Evolutionary conservation across 176 grass and related monocot genomes (phyloP), one percentile per base, ranked within the genome.

Genomic region (Otatea glauca): DNA sequence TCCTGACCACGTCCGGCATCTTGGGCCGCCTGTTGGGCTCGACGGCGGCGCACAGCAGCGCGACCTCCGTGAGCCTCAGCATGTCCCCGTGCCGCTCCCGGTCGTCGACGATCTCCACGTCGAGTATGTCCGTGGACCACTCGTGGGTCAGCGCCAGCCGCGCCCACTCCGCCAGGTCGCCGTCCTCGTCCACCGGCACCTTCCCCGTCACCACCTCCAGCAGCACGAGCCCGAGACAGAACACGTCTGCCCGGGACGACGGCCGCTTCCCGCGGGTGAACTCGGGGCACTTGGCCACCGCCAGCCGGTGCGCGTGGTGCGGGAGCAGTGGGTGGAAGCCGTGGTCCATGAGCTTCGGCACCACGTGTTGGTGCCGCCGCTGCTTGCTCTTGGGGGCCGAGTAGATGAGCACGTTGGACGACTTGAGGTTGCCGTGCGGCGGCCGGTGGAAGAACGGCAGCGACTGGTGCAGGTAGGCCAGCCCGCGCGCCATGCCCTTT

Each of bases 371-470:
- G n/a, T 38, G 32, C 23, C 51, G 27, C 0, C 14, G 54, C 24
- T 55, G 44, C 12, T 68, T 75, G 56, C 32, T 23, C n/a, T 12
- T 7, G 43, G 45, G 34, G 0, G 27, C 5, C 34, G 73, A 35
- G 65, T 72, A 49, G 86, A 96, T 76, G 75, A 98, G 51, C n/a
- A 99, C 84, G 77, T 99, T 96, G 77, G 93, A 88, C 23, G 91
- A 94, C 83, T 99, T 99, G 70, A 96, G 75, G 93, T 99, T 92
- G 68, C 88, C 96, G 81, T 99, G 93, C 74, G 93, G 91, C 44
- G 91, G 85, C 17, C 87, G 91, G 75, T 92, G 93, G 70, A 90
- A 90, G 79, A 86, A 75, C 9, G 93, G 86, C 62, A 92, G 75
- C 39, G 87, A 84, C 48, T 68, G 93, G 74, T 99, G 84, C 49